Evolutionary conservation across 2,329 filamentous ascomycete species (phyloP).

Genomic region (Venturia pyrina): DNA sequence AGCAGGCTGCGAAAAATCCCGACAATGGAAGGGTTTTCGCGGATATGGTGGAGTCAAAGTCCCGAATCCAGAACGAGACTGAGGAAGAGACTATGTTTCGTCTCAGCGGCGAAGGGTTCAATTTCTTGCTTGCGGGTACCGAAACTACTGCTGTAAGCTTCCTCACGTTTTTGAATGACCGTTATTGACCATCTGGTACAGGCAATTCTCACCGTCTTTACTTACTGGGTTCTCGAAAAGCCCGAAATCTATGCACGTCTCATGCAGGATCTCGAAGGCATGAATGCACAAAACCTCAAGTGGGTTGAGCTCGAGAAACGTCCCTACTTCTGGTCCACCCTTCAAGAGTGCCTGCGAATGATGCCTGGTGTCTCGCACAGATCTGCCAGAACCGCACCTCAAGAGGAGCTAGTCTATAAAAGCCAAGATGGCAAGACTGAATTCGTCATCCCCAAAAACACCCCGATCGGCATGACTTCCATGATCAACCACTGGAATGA

Average conservation of each 20-base stretch:
- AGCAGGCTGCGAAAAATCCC: neutral
- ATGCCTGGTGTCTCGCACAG: neutral
- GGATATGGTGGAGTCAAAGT: neutral
- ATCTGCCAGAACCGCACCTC: neutral
- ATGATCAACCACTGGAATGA: conserved; percentile 14
- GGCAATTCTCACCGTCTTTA: conserved; percentile 15
- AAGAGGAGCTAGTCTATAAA: neutral
- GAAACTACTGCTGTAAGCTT: conserved; percentile 11
- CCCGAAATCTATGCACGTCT: conserved; percentile 12
- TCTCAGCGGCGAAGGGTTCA: conserved; percentile 14
- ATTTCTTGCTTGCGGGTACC: conserved; percentile 13
- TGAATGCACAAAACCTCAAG: neutral
- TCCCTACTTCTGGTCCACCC: conserved; percentile 6
- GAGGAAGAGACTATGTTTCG: neutral
- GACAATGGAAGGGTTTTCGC: neutral
- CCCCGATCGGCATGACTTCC: conserved; percentile 10
- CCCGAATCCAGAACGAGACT: neutral
- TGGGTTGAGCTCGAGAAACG: conserved; percentile 7
- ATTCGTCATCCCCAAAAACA: neutral
- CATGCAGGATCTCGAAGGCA: conserved; percentile 13
- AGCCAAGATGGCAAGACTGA: neutral
- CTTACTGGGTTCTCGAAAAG: conserved; percentile 14
- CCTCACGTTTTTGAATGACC: neutral
- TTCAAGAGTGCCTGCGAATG: conserved; percentile 9
- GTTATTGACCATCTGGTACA: neutral